phyloP scores from a whole-genome alignment of 192 early-diverging fungal genomes.

The Coemansia sp. region DNA sequence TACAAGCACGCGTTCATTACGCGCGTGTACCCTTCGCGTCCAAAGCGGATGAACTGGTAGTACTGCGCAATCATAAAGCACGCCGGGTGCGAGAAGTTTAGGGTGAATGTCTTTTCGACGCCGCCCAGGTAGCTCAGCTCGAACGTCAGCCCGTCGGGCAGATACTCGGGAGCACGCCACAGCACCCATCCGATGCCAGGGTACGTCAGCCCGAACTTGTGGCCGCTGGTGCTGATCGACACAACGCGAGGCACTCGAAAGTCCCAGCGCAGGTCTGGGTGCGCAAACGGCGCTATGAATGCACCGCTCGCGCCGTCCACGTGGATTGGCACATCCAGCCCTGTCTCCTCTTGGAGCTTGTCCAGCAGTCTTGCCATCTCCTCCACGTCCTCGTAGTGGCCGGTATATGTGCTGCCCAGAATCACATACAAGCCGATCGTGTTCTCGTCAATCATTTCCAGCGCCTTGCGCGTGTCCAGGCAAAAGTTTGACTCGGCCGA shows the following conservation, averaged over 20 bases:
- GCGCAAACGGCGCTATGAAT: slow-evolving; percentile 81
- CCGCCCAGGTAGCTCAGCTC: slow-evolving; percentile 72
- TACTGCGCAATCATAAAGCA: slow-evolving; percentile 80
- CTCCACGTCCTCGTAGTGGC: slow-evolving; percentile 77
- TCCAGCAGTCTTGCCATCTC: slow-evolving; percentile 62
- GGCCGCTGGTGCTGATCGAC: slow-evolving; percentile 80
- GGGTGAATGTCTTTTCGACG: slow-evolving; percentile 66
- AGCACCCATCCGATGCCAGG: slow-evolving; percentile 81
- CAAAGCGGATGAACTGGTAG: slow-evolving; percentile 75
- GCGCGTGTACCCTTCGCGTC: slow-evolving; percentile 61
- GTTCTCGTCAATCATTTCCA: slow-evolving; percentile 75
- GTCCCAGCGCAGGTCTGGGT: slow-evolving; percentile 71
- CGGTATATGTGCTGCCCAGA: slow-evolving; percentile 78
- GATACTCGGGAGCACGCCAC: slow-evolving; percentile 65
- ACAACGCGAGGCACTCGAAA: slow-evolving; percentile 66
- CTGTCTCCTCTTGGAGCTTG: slow-evolving; percentile 58
- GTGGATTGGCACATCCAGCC: slow-evolving; percentile 75
- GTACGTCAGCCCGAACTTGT: slow-evolving; percentile 85
- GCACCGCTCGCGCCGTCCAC: slow-evolving; percentile 84
- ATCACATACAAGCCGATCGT: slow-evolving; percentile 79
- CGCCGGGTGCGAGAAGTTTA: slow-evolving; percentile 74
- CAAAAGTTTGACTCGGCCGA: slow-evolving; percentile 52
- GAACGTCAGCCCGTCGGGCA: slow-evolving; percentile 74
- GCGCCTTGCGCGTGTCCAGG: slow-evolving; percentile 63
- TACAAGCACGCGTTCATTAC: slow-evolving; percentile 73